Base-by-base conservation (phyloP, 768 basidiomycete species). In the Suillus weaverae region DNA sequence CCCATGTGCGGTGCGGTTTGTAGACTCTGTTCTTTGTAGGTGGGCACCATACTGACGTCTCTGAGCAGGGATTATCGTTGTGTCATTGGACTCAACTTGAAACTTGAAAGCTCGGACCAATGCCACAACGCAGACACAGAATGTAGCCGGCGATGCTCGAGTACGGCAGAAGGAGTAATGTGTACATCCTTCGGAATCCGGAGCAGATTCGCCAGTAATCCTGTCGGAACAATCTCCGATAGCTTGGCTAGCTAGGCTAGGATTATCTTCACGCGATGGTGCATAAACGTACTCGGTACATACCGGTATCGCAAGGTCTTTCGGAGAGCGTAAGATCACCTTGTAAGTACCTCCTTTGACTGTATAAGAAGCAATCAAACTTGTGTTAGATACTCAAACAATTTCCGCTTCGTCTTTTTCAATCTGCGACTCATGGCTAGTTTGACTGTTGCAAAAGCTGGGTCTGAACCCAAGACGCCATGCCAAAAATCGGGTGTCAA, bases 281-380 rank as follows among this genome's bases (percentile, higher is more conserved):
- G 56, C 36, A 9, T 39, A 57, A 22, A 26, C 56, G 56, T 38
- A 22, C 26, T 39, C 38, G 36, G 36, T 38, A 30, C 6, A 38
- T 26, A 14, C 36, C 22, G 22, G 7, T 26, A 36, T 22, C 35
- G 7, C 35, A 56, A 36, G 22, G 10, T 55, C 13, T 35, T 22
- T 56, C 35, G 10, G 20, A 56, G 54, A 56, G 20, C 33, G 13
- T 18, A 38, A 26, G 16, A 26, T 36, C 8, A 11, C 22, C 16
- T 5, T 18, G 22, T 39, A 22, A 38, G 56, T 26, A 8, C 6
- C 26, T 30, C 18, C 30, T 53, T 53, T 53, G 51, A 53, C 30
- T 53, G 38, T 57, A 57, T 57, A 57, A 57, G 56, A 57, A 38
- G 56, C 36, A 57, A 57, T 26, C 9, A 4, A 39, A 18, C 13